Evolutionary conservation across 2,329 filamentous ascomycete genomes (phyloP).

Genomic region (Xylaria sp.): DNA sequence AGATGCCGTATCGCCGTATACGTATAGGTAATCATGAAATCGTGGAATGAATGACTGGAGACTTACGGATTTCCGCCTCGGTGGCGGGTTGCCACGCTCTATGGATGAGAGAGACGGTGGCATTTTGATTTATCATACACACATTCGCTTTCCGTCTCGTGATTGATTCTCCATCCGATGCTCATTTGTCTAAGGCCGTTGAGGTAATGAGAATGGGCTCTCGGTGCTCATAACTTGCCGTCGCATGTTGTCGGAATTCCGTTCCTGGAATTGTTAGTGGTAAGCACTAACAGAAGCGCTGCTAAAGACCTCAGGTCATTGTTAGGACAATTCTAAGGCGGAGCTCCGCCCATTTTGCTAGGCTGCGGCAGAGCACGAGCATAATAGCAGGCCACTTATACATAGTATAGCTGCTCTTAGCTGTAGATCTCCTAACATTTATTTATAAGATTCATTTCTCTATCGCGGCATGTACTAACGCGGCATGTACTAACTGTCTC

Average conservation of each 20-base stretch:
- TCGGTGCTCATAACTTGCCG: not conserved
- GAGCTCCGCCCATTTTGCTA: conserved; percentile 28
- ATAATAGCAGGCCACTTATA: not conserved
- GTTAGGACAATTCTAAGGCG: conserved; percentile 28
- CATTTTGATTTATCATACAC: conserved; percentile 3
- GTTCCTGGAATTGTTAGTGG: not conserved
- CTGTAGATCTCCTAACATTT: not conserved
- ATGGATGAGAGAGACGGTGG: conserved; percentile 35
- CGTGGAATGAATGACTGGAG: not conserved
- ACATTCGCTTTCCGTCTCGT: not conserved
- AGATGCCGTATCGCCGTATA: no score
- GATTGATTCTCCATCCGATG: not conserved
- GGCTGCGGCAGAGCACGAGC: not conserved
- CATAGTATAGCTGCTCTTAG: not conserved
- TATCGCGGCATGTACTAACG: not conserved
- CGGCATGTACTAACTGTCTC: not conserved
- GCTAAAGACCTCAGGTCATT: not conserved
- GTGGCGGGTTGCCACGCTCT: conserved; percentile 39
- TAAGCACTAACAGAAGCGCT: conserved; percentile 18
- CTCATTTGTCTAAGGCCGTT: not conserved
- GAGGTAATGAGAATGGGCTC: not conserved
- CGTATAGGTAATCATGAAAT: not conserved
- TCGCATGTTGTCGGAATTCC: conserved; percentile 23
- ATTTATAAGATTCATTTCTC: not conserved
- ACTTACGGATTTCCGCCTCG: conserved; percentile 41